Evolutionary conservation across 176 grass and related monocot genomes (phyloP).

Genomic region (Rhipidocladum racemiflorum): DNA sequence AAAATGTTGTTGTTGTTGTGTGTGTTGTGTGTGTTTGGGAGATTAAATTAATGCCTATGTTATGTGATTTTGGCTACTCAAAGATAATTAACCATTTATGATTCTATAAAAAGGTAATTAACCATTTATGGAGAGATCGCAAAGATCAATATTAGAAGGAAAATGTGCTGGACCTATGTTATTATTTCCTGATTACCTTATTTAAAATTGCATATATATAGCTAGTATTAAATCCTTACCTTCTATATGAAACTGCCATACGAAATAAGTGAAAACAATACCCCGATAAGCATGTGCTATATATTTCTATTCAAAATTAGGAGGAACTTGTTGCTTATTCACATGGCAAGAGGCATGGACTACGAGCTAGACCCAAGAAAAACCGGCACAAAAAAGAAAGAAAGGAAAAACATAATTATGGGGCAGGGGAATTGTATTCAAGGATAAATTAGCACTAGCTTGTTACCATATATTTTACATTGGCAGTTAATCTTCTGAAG

Average conservation of each 20-base stretch:
- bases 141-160: background rate
- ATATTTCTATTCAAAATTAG: slow-evolving; percentile 12
- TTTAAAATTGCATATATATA: background rate
- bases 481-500: background rate
- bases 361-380: background rate
- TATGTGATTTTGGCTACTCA: background rate
- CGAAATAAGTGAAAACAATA: background rate
- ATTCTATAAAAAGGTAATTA: background rate
- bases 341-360: background rate
- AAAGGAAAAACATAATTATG: background rate
- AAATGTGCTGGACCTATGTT: background rate
- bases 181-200: background rate
- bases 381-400: background rate
- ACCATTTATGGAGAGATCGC: background rate
- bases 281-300: slow-evolving; percentile 7
- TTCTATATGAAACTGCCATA: background rate
- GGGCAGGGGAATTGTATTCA: background rate
- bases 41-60: background rate
- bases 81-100: background rate
- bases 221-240: background rate
- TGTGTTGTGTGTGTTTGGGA: background rate
- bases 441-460: background rate
- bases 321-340: slow-evolving; percentile 16
- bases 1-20: background rate
- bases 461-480: background rate